Evolutionary conservation across 2,329 filamentous ascomycete genomes (phyloP).

Genomic region (Fusarium concolor): DNA sequence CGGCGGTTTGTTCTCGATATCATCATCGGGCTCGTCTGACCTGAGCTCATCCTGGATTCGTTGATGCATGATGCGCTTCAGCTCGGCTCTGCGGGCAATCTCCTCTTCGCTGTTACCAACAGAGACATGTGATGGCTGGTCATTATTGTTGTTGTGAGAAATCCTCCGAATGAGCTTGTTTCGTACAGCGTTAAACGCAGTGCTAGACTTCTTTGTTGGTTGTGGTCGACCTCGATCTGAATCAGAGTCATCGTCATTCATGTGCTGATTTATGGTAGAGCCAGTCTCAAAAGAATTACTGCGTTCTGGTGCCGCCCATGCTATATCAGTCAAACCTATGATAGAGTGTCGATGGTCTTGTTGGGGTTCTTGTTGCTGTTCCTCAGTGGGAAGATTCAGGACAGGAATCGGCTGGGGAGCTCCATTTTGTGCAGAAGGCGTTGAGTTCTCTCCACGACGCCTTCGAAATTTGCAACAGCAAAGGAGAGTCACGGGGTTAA

Average conservation of each 20-base stretch:
- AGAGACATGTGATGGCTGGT: constrained; percentile 55
- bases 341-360: constrained; percentile 1
- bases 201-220: constrained; percentile 50
- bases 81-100: constrained; percentile 65
- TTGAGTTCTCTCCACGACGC: neutral
- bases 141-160: constrained; percentile 57
- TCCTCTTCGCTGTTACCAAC: constrained; percentile 64
- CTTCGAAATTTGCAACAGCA: constrained; percentile 44
- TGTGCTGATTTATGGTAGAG: constrained; percentile 44
- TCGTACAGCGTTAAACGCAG: constrained; percentile 59
- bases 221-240: constrained; percentile 51
- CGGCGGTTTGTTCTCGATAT: constrained; percentile 45
- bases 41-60: constrained; percentile 69
- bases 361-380: neutral
- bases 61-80: constrained; percentile 65
- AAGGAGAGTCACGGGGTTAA: constrained; percentile 32
- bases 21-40: constrained; percentile 56
- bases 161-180: constrained; percentile 59
- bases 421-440: neutral
- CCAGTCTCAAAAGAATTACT: neutral
- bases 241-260: constrained; percentile 54
- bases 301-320: constrained; percentile 19
- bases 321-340: constrained; percentile 29
- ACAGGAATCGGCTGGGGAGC: constrained; percentile 3
- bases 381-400: neutral